Evolutionary conservation across 352 stramenopile species (phyloP).

Genomic region (Globisporangium okanoganense): DNA sequence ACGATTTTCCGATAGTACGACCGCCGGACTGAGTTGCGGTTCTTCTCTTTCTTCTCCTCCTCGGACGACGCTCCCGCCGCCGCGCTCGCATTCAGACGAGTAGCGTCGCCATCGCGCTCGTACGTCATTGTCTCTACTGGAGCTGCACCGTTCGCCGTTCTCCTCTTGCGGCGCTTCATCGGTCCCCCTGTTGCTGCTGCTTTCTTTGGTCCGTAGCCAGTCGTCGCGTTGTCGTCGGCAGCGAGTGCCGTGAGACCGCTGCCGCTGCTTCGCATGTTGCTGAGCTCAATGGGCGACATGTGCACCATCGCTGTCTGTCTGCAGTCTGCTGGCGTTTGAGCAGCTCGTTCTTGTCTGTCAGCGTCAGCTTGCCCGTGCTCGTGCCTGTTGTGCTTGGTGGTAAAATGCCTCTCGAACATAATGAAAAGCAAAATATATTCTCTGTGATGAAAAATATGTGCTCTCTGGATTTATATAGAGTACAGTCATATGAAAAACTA

Average conservation of each 20-base stretch:
- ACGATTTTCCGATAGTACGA: constrained; percentile 57
- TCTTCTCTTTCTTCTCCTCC: constrained; percentile 51
- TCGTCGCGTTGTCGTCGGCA: not conserved
- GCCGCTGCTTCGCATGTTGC: not conserved
- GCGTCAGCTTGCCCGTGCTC: no score
- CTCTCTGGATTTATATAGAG: no score
- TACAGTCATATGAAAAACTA: no score
- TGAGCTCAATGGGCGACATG: not conserved
- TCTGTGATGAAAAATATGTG: no score
- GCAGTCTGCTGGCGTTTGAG: no score
- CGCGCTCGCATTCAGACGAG: not conserved
- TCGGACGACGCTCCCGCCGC: constrained; percentile 15
- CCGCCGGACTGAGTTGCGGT: constrained; percentile 49
- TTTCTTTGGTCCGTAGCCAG: not conserved
- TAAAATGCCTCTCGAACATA: no score
- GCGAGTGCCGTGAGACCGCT: not conserved
- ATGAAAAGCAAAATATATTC: no score
- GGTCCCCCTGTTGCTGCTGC: not conserved
- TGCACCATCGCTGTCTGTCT: not conserved
- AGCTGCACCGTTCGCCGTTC: not conserved
- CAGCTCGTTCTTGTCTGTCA: no score
- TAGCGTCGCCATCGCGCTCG: not conserved
- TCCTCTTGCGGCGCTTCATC: constrained; percentile 8
- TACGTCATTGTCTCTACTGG: not conserved
- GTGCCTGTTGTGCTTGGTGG: no score